Base-by-base conservation (phyloP, 225 moss, liverwort and hornwort genomes). In the Neckera pumila region DNA sequence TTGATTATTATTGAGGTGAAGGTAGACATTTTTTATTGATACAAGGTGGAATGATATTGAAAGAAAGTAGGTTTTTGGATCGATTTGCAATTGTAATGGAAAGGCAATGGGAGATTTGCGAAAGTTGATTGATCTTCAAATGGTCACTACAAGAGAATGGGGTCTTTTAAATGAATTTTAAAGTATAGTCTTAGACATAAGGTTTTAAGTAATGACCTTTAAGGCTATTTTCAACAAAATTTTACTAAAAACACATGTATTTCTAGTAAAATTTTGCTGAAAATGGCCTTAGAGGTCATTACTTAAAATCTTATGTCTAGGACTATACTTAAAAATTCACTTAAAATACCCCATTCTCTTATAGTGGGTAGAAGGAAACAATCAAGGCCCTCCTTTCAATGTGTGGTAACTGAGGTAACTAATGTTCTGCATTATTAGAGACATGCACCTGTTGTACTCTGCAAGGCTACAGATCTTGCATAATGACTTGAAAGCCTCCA, bases 1-100 rank as follows among this genome's bases (percentile, higher is more conserved):
- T 43, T 72, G 3, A 26, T 25, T 42, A 0, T 5, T 3, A 3
- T 27, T n/a, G n/a, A n/a, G n/a, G n/a, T n/a, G n/a, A n/a, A n/a
- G 49, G 31, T 49, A 33, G 49, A 49, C 5, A 0, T 0, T 75
- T 49, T 76, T 33, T 11, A 4, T 51, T 51, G 51, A 76, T 76
- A 51, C 22, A 76, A 51, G 56, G 78, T 25, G 25, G 54, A 25
- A n/a, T n/a, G 4, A 10, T 56, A 78, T n/a, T 78, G 15, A 53
- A 78, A n/a, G n/a, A 78, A n/a, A 56, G 6, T 25, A 78, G 54
- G 30, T 78, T 78, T 25, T n/a, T n/a, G 3, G 10, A 78, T 56
- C 9, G 7, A 33, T 76, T 73, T 17, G 45, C 45, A 6, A 43
- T 73, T 73, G 27, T 53, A 30, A 78, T 56, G 25, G n/a, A 54